Base-by-base conservation (phyloP, 1,284 basidiomycete genomes). In the Erythrobasidium hasegawianum region DNA sequence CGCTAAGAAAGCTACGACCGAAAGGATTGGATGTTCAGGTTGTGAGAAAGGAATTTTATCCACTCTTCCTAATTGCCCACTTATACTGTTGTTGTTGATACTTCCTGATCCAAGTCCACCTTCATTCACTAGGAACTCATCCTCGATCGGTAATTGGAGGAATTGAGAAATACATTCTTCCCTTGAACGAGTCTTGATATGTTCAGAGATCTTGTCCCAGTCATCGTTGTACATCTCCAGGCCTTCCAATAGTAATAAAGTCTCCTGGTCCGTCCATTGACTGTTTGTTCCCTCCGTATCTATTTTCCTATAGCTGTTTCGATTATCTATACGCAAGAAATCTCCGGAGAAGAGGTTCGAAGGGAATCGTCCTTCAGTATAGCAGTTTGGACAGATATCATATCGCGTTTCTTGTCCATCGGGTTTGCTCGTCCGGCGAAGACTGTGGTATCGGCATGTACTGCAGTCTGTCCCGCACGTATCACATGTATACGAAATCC, bases 221-320 rank as follows among this genome's bases (percentile, higher is more conserved):
- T 97, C 95, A 75, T 97, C 95, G 71, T 97, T 91, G 77, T 87
- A 93, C 90, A 98, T 95, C 79, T 99, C 95, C 57, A 98, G 85
- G 16, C 88, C 96, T 78, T 98, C 95, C 18, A 98, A 83, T 14
- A 99, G 81, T 1, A 90, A 79, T 11, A 98, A 79, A 18, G 88
- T 83, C 78, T 98, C 96, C 76, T 93, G 88, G 76, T 97, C 93
- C 2, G 85, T 83, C 96, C 96, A 98, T 71, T 88, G 86, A 70
- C 87, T 84, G 13, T 73, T 80, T 10, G 77, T 79, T 3, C 79
- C 80, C 50, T 82, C 81, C 16, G 47, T 33, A 54, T 82, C 81
- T 16, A 24, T 45, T 26, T 56, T 64, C 1, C 41, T 14, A 49
- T 56, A 56, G 16, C 38, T 45, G 14, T 77, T 76, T 14, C 71